Evolutionary conservation across 23 red algal species (phyloP).

Genomic region (Rhodosorus marinus): DNA sequence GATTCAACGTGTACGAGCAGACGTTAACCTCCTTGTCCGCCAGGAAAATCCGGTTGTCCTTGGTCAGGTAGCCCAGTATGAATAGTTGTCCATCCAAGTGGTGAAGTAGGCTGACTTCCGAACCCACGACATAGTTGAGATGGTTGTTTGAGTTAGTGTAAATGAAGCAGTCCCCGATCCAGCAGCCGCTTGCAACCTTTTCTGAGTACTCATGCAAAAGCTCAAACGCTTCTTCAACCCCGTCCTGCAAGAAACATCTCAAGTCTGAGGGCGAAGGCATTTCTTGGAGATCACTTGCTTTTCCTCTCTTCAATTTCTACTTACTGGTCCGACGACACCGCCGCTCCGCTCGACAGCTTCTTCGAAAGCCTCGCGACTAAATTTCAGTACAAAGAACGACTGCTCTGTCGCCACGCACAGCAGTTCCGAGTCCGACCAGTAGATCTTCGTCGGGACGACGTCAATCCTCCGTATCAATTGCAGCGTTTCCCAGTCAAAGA

Average conservation of each 20-base stretch:
- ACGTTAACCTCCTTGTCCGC: constrained; percentile 67
- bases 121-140: constrained; percentile 61
- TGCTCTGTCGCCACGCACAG: constrained; percentile 42
- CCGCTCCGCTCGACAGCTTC: constrained; percentile 27
- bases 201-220: constrained; percentile 67
- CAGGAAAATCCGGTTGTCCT: constrained; percentile 73
- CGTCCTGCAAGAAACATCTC: no score
- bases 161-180: constrained; percentile 96
- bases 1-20: constrained; percentile 58
- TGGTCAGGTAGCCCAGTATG: constrained; percentile 75
- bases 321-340: constrained; percentile 26
- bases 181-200: constrained; percentile 38
- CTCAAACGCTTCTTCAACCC: constrained; percentile 86
- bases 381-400: constrained; percentile 64
- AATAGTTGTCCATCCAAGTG: constrained; percentile 87
- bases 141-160: constrained; percentile 44
- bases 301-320: no score
- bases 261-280: no score
- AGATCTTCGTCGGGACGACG: constrained; percentile 48
- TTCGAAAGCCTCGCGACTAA: constrained; percentile 42
- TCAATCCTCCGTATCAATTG: constrained; percentile 78
- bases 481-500: constrained; percentile 91
- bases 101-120: constrained; percentile 48
- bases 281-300: no score
- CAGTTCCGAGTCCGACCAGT: constrained; percentile 64